Evolutionary conservation across 768 basidiomycete genomes (phyloP).

Genomic region (Lactarius trivialis): DNA sequence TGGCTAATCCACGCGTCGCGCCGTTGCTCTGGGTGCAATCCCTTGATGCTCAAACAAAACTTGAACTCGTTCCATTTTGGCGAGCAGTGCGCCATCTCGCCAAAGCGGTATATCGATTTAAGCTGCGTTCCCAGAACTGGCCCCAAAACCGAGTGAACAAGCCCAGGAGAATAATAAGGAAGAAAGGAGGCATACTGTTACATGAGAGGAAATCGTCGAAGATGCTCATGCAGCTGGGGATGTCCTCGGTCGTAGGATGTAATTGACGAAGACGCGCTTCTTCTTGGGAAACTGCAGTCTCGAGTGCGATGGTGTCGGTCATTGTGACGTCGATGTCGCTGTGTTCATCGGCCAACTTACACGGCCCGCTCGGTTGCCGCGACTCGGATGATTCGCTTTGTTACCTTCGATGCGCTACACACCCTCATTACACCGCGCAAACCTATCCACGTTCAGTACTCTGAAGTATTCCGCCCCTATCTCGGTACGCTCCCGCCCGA

Average conservation of each 20-base stretch:
- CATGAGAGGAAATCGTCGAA: slow-evolving; percentile 70
- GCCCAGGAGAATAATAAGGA: background rate
- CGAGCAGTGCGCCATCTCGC: slow-evolving; percentile 61
- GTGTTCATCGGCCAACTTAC: background rate
- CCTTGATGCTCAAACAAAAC: slow-evolving; percentile 83
- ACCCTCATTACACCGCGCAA: slow-evolving; percentile 66
- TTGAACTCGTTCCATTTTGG: slow-evolving; percentile 89
- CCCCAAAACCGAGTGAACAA: background rate
- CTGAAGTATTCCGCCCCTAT: slow-evolving; percentile 58
- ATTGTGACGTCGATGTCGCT: background rate
- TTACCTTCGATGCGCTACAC: slow-evolving; percentile 74
- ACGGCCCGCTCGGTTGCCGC: background rate
- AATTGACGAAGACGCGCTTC: slow-evolving; percentile 53
- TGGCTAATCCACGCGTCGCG: slow-evolving; percentile 79
- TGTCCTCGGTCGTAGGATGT: slow-evolving; percentile 71
- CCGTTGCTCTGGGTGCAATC: slow-evolving; percentile 67
- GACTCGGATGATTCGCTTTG: slow-evolving; percentile 50
- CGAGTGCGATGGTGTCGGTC: slow-evolving; percentile 34
- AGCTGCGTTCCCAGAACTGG: slow-evolving; percentile 52
- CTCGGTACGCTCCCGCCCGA: slow-evolving; percentile 54
- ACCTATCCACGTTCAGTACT: slow-evolving; percentile 62
- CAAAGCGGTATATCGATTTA: slow-evolving; percentile 82
- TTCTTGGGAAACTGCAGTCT: slow-evolving; percentile 60
- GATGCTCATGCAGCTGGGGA: slow-evolving; percentile 74
- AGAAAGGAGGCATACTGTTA: slow-evolving; percentile 41